A percentile compares a stretch with the other conserved stretches of the same genome.
phyloP scores from a whole-genome alignment of 2,329 filamentous ascomycete genomes.

The Fusarium xylarioides region DNA sequence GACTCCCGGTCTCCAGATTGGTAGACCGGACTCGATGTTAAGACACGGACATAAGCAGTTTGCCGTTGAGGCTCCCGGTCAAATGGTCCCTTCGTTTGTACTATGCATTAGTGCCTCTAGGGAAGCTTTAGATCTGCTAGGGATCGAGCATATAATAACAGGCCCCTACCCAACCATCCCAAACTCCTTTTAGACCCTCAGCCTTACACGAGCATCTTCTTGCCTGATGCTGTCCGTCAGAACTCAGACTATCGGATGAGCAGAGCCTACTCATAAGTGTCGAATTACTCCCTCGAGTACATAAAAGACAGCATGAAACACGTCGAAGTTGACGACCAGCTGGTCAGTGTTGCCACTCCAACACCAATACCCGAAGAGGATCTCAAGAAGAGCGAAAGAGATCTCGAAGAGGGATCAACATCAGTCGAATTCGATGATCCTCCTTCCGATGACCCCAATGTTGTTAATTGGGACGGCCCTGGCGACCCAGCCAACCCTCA shows the following conservation, averaged over 20 bases:
- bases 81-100: neutral
- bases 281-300: neutral
- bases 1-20: neutral
- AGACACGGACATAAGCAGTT: slow-evolving; percentile 27
- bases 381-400: slow-evolving; percentile 19
- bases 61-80: neutral
- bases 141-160: slow-evolving; percentile 13
- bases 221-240: neutral
- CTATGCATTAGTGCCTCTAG: slow-evolving; percentile 7
- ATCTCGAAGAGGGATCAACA: slow-evolving; percentile 35
- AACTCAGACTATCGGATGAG: neutral
- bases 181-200: neutral
- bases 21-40: neutral
- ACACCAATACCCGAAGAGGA: neutral
- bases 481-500: slow-evolving; percentile 66
- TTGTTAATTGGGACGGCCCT: slow-evolving; percentile 68
- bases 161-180: neutral
- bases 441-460: slow-evolving; percentile 33
- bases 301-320: slow-evolving; percentile 18
- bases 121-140: neutral
- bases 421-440: slow-evolving; percentile 35
- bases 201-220: neutral
- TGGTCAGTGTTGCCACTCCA: slow-evolving; percentile 7
- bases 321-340: slow-evolving; percentile 12
- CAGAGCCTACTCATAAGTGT: neutral